Percentiles rank a stretch among this genome's conserved stretches.
phyloP scores from a whole-genome alignment of 805 yeast species.

The Candida tammaniensis region DNA sequence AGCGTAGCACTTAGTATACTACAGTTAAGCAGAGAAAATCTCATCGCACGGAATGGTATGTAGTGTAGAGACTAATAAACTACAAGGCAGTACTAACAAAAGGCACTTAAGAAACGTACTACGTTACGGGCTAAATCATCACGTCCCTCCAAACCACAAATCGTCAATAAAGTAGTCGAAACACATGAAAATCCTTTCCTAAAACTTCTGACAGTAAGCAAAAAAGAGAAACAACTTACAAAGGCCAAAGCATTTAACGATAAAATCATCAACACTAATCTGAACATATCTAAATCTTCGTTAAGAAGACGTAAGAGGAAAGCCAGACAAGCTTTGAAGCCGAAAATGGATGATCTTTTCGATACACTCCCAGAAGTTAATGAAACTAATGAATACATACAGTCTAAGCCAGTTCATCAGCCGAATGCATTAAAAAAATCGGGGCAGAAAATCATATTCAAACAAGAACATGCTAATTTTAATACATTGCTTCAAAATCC shows the following conservation, averaged over 20 bases:
- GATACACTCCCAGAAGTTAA: constrained; percentile 44
- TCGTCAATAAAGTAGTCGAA: constrained; percentile 14
- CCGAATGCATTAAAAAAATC: constrained; percentile 49
- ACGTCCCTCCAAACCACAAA: constrained; percentile 12
- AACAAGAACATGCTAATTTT: constrained; percentile 58
- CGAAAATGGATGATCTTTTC: constrained; percentile 63
- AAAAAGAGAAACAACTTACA: constrained; percentile 48
- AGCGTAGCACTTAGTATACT: too few species aligned
- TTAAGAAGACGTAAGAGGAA: constrained; percentile 60
- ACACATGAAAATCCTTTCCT: constrained; percentile 45
- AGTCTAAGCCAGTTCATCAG: constrained; percentile 29
- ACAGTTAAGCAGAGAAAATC: too few species aligned
- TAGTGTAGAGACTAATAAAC: not conserved
- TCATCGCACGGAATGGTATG: constrained; percentile 2
- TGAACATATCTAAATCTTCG: constrained; percentile 64
- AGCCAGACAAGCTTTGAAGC: constrained; percentile 59
- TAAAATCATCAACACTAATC: constrained; percentile 30
- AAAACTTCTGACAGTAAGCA: constrained; percentile 50
- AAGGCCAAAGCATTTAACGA: constrained; percentile 38
- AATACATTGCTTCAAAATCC: constrained; percentile 53
- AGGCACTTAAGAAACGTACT: constrained; percentile 31
- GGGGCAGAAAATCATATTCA: constrained; percentile 49
- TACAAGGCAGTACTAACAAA: not conserved
- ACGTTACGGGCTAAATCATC: constrained; percentile 33
- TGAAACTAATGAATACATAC: constrained; percentile 16